These are phyloP conservation scores for Elaeagnus macrophylla DNA, from an alignment of 306 rosid species.

Conservation along the genomic window DNA sequence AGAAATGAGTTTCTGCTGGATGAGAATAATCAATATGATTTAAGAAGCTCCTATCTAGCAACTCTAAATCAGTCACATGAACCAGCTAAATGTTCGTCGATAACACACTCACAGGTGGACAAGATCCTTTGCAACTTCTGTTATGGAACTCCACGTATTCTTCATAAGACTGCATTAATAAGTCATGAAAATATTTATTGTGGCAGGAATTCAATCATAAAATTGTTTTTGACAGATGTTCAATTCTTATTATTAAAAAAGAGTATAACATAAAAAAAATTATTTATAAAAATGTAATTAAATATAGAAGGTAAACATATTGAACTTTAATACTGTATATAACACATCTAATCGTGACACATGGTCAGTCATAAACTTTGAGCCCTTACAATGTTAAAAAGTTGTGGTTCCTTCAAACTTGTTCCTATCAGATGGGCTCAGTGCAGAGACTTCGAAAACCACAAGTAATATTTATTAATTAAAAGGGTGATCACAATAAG, in stretches of 20 bases:
- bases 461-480: too few relatives aligned
- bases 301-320: too few relatives aligned
- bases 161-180: conserved; percentile 36
- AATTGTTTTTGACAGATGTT: background rate
- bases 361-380: too few relatives aligned
- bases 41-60: too few relatives aligned
- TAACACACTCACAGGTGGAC: conserved; percentile 23
- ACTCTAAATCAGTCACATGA: background rate
- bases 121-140: conserved; percentile 23
- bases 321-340: too few relatives aligned
- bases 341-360: too few relatives aligned
- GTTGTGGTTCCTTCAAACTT: too few relatives aligned
- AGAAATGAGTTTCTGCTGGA: background rate
- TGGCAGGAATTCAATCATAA: background rate
- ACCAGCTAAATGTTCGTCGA: background rate
- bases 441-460: too few relatives aligned
- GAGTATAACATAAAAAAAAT: background rate
- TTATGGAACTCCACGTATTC: conserved; percentile 39
- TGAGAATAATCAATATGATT: background rate
- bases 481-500: too few relatives aligned
- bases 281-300: too few relatives aligned
- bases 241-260: background rate
- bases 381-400: too few relatives aligned
- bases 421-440: too few relatives aligned
- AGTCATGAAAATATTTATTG: conserved; percentile 7